These are phyloP conservation scores for Penicillium subrubescens DNA, from an alignment of 495 filamentous ascomycete genomes.

Conservation along the genomic window DNA sequence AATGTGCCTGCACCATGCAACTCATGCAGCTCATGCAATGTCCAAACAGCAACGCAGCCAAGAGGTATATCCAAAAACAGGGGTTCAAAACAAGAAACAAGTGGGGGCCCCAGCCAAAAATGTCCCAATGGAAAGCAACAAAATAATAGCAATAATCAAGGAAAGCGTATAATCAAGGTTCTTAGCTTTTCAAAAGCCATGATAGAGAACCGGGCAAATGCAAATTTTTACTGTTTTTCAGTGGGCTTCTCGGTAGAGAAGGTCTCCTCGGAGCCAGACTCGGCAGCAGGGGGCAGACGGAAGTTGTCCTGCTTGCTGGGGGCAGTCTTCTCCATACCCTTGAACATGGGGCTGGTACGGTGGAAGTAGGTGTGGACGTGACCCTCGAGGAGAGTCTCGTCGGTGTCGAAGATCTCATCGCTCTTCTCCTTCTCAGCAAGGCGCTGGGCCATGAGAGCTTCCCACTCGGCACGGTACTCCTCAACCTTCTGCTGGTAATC, in stretches of 20 bases:
- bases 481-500: slow-evolving; percentile 79
- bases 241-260: slow-evolving; percentile 14
- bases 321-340: slow-evolving; percentile 42
- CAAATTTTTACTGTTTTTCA: background rate
- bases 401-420: slow-evolving; percentile 37
- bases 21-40: slow-evolving; percentile 18
- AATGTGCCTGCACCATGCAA: slow-evolving; percentile 21
- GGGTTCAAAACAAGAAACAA: slow-evolving; percentile 13
- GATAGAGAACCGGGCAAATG: background rate
- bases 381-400: slow-evolving; percentile 46
- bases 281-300: slow-evolving; percentile 44
- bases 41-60: slow-evolving; percentile 16
- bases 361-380: slow-evolving; percentile 53
- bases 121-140: background rate
- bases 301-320: slow-evolving; percentile 40
- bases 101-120: background rate
- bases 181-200: slow-evolving; percentile 1
- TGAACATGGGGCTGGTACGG: slow-evolving; percentile 54
- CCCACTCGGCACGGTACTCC: slow-evolving; percentile 74
- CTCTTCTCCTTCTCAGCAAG: slow-evolving; percentile 48
- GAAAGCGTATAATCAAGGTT: slow-evolving; percentile 2
- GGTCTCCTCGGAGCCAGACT: slow-evolving; percentile 21
- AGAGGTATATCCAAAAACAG: slow-evolving; percentile 6
- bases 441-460: slow-evolving; percentile 51
- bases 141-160: slow-evolving; percentile 6